phyloP scores from a whole-genome alignment of 306 rosid genomes.

The Cicer cuneatum region DNA sequence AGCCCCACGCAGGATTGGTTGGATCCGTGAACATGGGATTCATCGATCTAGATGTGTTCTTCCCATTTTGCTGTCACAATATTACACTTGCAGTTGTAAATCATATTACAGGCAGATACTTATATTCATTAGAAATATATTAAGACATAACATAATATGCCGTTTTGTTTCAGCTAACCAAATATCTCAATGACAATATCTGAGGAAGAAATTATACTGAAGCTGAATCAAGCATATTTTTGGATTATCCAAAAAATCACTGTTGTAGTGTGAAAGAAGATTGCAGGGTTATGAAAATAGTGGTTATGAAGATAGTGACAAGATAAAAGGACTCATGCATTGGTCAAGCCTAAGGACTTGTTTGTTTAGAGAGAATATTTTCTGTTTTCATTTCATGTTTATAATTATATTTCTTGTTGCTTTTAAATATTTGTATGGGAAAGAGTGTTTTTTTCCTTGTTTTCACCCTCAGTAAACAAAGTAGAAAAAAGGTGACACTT shows the following conservation, averaged over 20 bases:
- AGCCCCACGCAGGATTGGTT: constrained; percentile 94
- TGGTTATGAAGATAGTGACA: not conserved
- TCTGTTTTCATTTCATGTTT: not conserved
- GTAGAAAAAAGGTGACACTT: not conserved
- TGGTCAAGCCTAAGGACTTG: constrained; percentile 14
- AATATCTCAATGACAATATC: constrained; percentile 30
- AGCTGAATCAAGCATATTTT: constrained; percentile 18
- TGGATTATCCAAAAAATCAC: not conserved
- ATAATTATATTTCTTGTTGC: not conserved
- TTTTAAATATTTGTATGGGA: not conserved
- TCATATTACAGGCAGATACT: constrained; percentile 17
- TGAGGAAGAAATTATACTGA: constrained; percentile 16
- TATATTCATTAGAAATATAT: constrained; percentile 19
- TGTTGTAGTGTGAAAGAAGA: constrained; percentile 20
- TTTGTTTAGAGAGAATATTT: not conserved
- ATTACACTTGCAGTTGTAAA: constrained; percentile 15
- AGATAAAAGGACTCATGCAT: not conserved
- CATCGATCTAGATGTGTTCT: constrained; percentile 68
- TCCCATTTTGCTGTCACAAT: constrained; percentile 73
- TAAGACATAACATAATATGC: constrained; percentile 7
- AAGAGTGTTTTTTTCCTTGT: not conserved
- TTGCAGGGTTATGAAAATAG: constrained; percentile 6
- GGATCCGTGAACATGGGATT: constrained; percentile 98
- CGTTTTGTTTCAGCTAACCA: constrained; percentile 23
- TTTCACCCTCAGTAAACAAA: not conserved